These are phyloP conservation scores for Nicotiana obtusifolia DNA, from an alignment of 257 asterid genomes.

Conservation along the genomic window DNA sequence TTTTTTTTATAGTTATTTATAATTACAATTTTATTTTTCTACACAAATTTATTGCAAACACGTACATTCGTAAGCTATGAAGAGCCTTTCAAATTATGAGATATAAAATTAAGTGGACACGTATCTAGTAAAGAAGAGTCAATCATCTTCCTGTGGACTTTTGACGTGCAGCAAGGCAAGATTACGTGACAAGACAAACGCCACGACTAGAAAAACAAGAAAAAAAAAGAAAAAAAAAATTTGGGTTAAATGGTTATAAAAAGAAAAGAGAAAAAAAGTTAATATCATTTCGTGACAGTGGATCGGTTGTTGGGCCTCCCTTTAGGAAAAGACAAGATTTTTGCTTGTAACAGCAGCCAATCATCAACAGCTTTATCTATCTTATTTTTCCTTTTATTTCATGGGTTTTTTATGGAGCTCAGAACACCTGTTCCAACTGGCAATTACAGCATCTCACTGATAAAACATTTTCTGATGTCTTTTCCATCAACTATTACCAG, in stretches of 20 bases:
- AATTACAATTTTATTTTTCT: no score
- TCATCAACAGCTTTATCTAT: constrained; percentile 34
- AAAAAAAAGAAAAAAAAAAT: neutral
- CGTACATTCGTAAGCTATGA: no score
- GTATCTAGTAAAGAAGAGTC: neutral
- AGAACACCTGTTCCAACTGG: constrained; percentile 6
- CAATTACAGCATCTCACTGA: neutral
- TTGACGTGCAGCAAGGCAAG: neutral
- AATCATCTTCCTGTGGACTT: neutral
- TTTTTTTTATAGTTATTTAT: no score
- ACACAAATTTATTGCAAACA: no score
- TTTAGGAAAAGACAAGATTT: constrained; percentile 35
- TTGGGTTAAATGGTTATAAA: neutral
- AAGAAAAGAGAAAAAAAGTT: neutral
- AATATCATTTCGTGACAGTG: neutral
- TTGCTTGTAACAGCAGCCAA: constrained; percentile 48
- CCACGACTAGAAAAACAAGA: neutral
- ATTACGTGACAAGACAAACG: neutral
- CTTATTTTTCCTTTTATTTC: neutral
- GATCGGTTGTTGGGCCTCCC: neutral
- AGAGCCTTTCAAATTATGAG: neutral
- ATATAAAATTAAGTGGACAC: no score
- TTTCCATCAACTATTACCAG: neutral
- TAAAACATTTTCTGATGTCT: neutral
- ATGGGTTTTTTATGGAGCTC: neutral